Evolutionary conservation across 495 filamentous ascomycete species (phyloP).

Genomic region (Rusavskia elegans): DNA sequence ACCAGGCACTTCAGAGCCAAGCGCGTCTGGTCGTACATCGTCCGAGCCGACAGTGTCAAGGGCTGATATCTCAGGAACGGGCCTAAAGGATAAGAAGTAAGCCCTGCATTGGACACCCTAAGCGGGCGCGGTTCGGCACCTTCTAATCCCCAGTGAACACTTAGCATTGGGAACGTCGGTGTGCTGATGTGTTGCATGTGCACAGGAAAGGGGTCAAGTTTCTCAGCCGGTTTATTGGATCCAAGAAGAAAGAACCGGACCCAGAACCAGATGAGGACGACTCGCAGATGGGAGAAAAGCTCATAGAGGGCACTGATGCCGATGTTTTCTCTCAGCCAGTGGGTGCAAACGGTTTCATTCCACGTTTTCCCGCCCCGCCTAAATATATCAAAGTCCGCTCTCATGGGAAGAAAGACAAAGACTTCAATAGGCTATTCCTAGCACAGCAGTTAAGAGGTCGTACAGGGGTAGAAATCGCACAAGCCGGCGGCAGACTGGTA

Average conservation of each 20-base stretch:
- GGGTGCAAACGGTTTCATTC: conserved; percentile 47
- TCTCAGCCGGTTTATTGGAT: conserved; percentile 73
- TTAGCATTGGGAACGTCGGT: neutral
- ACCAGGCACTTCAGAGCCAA: conserved; percentile 30
- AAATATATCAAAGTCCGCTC: conserved; percentile 76
- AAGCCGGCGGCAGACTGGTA: conserved; percentile 14
- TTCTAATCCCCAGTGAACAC: no score
- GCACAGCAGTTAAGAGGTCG: conserved; percentile 66
- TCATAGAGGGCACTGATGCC: conserved; percentile 67
- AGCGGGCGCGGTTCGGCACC: no score
- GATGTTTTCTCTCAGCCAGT: conserved; percentile 67
- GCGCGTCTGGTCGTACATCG: conserved; percentile 8
- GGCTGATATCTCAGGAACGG: conserved; percentile 18
- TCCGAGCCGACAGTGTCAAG: conserved; percentile 20
- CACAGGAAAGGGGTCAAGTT: conserved; percentile 76
- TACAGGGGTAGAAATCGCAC: conserved; percentile 17
- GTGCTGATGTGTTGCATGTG: conserved; percentile 14
- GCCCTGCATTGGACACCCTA: conserved; percentile 7
- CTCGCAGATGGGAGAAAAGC: conserved; percentile 51
- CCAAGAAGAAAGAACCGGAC: conserved; percentile 52
- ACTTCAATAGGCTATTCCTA: conserved; percentile 77
- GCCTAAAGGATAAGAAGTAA: conserved; percentile 53
- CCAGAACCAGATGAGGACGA: conserved; percentile 46
- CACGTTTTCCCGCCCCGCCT: conserved; percentile 76
- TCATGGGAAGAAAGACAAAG: conserved; percentile 65